Percentiles rank a stretch among this genome's conserved stretches.
Conservation (phyloP, 108 stramenopile genomes). For the Fistulifera solaris region DNA sequence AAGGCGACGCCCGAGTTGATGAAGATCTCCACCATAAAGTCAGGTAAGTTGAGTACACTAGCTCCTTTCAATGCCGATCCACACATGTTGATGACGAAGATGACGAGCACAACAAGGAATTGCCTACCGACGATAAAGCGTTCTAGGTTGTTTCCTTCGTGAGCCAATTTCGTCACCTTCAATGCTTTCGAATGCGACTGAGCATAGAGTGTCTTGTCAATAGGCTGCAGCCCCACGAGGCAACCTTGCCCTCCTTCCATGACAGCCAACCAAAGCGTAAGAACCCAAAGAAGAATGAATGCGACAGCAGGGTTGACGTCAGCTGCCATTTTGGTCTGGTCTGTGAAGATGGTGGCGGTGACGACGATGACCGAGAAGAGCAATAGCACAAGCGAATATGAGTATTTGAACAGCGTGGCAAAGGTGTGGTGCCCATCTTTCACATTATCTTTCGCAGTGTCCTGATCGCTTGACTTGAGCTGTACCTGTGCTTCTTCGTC, state of each 20-base stretch:
- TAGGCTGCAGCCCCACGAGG: constrained; percentile 23
- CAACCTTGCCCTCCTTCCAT: constrained; percentile 34
- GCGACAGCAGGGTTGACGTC: constrained; percentile 20
- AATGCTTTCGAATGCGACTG: constrained; percentile 18
- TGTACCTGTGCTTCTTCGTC: no score
- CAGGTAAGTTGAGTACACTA: constrained; percentile 11
- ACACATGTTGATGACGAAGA: constrained; percentile 18
- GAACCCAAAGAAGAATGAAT: constrained; percentile 24
- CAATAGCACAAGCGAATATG: constrained; percentile 18
- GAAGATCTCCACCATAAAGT: constrained; percentile 5
- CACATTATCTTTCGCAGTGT: no score
- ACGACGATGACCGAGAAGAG: constrained; percentile 17
- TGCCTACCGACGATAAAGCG: constrained; percentile 35
- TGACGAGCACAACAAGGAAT: constrained; percentile 22
- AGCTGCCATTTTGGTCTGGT: constrained; percentile 7
- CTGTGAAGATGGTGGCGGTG: constrained; percentile 19
- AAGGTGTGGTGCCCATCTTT: no score
- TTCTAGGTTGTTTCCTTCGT: constrained; percentile 27
- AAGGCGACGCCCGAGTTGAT: constrained; percentile 31
- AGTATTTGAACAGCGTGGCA: constrained; percentile 18
- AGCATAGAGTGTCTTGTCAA: constrained; percentile 17
- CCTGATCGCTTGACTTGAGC: no score
- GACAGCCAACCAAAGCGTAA: constrained; percentile 24
- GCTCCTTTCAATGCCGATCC: constrained; percentile 12
- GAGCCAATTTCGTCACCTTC: constrained; percentile 18